Evolutionary conservation across 2,329 filamentous ascomycete genomes (phyloP).

Genomic region (Paecilomyces formosus): DNA sequence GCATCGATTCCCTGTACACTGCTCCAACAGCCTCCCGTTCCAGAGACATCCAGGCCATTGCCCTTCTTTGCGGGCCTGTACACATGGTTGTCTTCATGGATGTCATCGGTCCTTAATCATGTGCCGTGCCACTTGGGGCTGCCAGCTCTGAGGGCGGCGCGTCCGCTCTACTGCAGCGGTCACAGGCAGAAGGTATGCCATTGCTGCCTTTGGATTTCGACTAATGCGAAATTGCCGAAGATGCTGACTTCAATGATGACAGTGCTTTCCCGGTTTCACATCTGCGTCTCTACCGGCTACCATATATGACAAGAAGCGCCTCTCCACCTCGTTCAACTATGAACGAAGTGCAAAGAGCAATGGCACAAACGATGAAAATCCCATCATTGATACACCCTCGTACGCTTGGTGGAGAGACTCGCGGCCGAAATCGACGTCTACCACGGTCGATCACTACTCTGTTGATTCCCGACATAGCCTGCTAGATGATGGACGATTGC

Average conservation of each 20-base stretch:
- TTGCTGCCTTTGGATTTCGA: neutral
- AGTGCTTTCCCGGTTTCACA: neutral
- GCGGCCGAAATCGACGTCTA: constrained; percentile 7
- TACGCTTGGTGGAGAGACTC: constrained; percentile 6
- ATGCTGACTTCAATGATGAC: constrained; percentile 8
- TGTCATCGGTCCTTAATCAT: constrained; percentile 35
- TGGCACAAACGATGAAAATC: constrained; percentile 2
- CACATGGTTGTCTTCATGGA: constrained; percentile 30
- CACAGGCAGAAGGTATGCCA: constrained; percentile 17
- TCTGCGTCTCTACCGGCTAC: neutral
- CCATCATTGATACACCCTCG: neutral
- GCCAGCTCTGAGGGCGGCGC: constrained; percentile 27
- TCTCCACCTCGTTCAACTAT: neutral
- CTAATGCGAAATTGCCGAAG: neutral
- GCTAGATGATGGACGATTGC: neutral
- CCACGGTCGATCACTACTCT: neutral
- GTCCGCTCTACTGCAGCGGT: constrained; percentile 15
- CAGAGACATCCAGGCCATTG: constrained; percentile 1
- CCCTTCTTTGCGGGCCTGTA: constrained; percentile 8
- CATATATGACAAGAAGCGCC: neutral
- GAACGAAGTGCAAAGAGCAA: neutral
- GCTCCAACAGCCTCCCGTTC: neutral
- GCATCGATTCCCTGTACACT: neutral
- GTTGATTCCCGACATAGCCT: neutral
- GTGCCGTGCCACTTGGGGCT: constrained; percentile 28